Percentiles rank a stretch among this genome's conserved stretches.
Evolutionary conservation across 1,284 basidiomycete species (phyloP).

Genomic region (Tetrapyrgos nigripes): DNA sequence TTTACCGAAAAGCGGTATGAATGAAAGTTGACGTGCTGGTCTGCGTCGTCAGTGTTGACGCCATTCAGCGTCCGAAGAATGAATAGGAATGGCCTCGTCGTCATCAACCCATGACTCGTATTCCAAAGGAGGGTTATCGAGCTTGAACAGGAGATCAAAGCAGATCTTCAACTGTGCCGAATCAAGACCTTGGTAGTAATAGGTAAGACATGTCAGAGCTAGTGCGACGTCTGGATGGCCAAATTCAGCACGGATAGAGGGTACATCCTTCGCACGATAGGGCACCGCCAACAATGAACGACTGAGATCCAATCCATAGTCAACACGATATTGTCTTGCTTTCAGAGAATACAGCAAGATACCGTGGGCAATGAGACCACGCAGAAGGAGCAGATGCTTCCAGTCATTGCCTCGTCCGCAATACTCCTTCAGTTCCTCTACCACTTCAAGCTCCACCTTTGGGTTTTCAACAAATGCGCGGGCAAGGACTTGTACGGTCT

Average conservation of each 20-base stretch:
- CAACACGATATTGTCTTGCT: slow-evolving; percentile 36
- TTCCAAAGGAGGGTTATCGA: slow-evolving; percentile 49
- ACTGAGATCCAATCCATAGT: slow-evolving; percentile 34
- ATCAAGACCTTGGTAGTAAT: slow-evolving; percentile 57
- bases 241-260: slow-evolving; percentile 57
- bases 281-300: slow-evolving; percentile 38
- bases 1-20: slow-evolving; percentile 45
- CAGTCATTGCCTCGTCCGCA: slow-evolving; percentile 26
- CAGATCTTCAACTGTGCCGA: slow-evolving; percentile 43
- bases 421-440: background rate
- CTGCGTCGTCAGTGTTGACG: slow-evolving; percentile 48
- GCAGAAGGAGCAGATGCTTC: slow-evolving; percentile 39
- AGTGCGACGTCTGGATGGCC: slow-evolving; percentile 60
- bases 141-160: slow-evolving; percentile 48
- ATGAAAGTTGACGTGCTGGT: slow-evolving; percentile 38
- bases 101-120: slow-evolving; percentile 47
- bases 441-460: slow-evolving; percentile 1
- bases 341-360: slow-evolving; percentile 32
- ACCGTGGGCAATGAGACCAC: slow-evolving; percentile 41
- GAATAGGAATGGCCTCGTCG: slow-evolving; percentile 35
- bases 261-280: slow-evolving; percentile 59
- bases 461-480: too few relatives aligned
- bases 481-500: too few relatives aligned
- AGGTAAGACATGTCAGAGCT: slow-evolving; percentile 54
- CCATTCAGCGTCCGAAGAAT: slow-evolving; percentile 39